A percentile compares a stretch with the other conserved stretches of the same genome.
Conservation (phyloP, 176 grass and related monocot species). For the sorghum (Sorghum bicolor) region DNA sequence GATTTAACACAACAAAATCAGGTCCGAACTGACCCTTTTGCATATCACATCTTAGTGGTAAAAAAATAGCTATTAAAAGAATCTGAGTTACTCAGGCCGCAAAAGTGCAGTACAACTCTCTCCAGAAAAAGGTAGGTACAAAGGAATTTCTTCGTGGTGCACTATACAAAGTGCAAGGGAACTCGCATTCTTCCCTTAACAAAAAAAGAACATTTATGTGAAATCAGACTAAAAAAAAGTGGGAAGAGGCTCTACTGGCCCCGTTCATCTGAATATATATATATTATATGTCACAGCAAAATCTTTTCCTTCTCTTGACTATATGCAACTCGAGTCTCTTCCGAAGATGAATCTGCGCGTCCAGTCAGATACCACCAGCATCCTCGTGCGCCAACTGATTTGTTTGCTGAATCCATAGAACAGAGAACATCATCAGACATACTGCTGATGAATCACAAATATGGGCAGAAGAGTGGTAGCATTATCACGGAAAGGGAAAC, state of each 20-base stretch:
- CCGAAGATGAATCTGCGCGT: constrained; percentile 74
- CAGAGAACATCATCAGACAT: constrained; percentile 1
- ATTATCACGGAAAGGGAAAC: neutral
- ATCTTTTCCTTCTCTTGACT: constrained; percentile 27
- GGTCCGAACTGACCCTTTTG: constrained; percentile 10
- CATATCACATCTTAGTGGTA: constrained; percentile 3
- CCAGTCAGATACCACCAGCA: constrained; percentile 87
- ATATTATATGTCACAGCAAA: constrained; percentile 15
- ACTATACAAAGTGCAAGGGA: constrained; percentile 38
- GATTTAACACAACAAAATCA: constrained; percentile 18
- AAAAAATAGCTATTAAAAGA: constrained; percentile 32
- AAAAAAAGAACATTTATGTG: constrained; percentile 30
- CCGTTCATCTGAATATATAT: constrained; percentile 22
- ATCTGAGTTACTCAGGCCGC: constrained; percentile 11
- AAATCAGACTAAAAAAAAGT: constrained; percentile 23
- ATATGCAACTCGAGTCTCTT: constrained; percentile 95
- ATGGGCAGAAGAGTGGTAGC: constrained; percentile 8
- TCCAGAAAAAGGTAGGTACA: neutral
- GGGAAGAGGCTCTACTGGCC: constrained; percentile 21
- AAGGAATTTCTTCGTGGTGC: constrained; percentile 35
- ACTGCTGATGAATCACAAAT: neutral
- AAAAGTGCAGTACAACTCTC: constrained; percentile 35
- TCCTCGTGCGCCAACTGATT: constrained; percentile 92
- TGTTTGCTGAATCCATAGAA: constrained; percentile 66
- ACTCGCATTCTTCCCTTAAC: constrained; percentile 37